Evolutionary conservation across 179 eudicot species (phyloP).

Genomic region (Gypsophila paniculata): DNA sequence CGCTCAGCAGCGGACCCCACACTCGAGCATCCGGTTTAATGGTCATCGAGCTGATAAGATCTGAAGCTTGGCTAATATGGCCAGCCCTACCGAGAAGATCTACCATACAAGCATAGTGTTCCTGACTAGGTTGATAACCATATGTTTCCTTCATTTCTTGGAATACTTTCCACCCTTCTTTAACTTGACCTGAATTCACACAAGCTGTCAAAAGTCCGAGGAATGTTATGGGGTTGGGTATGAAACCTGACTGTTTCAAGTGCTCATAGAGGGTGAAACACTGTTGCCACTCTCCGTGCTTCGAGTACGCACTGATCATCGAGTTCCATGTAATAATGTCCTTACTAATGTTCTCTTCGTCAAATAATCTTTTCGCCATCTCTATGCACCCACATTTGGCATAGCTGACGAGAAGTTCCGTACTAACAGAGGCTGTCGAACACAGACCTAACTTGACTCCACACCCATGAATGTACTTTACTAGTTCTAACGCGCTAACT

Average conservation of each 20-base stretch:
- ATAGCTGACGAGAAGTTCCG: constrained; percentile 36
- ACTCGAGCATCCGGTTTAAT: constrained; percentile 35
- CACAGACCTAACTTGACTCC: constrained; percentile 28
- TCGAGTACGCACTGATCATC: constrained; percentile 39
- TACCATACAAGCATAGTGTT: constrained; percentile 44
- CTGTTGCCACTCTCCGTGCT: constrained; percentile 34
- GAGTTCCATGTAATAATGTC: constrained; percentile 40
- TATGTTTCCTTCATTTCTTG: constrained; percentile 33
- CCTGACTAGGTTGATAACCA: constrained; percentile 31
- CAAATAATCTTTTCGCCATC: constrained; percentile 35
- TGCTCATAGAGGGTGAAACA: constrained; percentile 32
- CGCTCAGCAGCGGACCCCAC: constrained; percentile 39
- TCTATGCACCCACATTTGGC: constrained; percentile 43
- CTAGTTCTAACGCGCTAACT: constrained; percentile 33
- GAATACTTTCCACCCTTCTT: constrained; percentile 30
- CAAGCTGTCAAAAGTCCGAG: constrained; percentile 40
- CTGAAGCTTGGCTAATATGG: constrained; percentile 29
- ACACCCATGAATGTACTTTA: constrained; percentile 37
- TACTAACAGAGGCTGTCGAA: constrained; percentile 25
- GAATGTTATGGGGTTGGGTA: constrained; percentile 35
- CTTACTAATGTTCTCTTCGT: constrained; percentile 27
- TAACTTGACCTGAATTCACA: constrained; percentile 36
- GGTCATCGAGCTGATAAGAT: constrained; percentile 38
- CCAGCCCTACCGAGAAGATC: constrained; percentile 42
- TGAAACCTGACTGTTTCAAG: constrained; percentile 26